Conservation (phyloP, 2,329 filamentous ascomycete genomes). For the Chalara sp. region DNA sequence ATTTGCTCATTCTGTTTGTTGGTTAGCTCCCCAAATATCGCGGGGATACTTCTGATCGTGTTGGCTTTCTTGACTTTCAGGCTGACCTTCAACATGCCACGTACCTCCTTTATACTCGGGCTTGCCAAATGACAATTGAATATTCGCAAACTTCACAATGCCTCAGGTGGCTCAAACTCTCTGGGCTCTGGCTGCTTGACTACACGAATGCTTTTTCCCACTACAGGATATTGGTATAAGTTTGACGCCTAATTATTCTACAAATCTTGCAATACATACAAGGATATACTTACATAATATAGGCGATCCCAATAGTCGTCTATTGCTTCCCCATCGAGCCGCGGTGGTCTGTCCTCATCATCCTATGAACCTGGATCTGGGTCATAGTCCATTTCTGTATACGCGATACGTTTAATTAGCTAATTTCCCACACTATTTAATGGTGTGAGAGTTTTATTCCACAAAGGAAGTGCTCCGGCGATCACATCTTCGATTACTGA, state of each 20-base stretch:
- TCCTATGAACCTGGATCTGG: no score
- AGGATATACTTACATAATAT: background rate
- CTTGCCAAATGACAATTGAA: constrained; percentile 35
- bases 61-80: background rate
- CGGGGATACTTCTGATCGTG: no score
- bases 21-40: no score
- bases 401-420: no score
- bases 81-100: constrained; percentile 36
- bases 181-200: background rate
- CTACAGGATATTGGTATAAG: background rate
- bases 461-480: background rate
- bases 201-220: background rate
- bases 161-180: background rate
- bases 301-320: background rate
- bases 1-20: constrained; percentile 42
- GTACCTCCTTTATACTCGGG: constrained; percentile 39
- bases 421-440: background rate
- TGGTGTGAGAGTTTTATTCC: background rate
- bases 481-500: background rate
- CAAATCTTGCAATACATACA: no score
- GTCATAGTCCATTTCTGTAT: no score
- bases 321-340: background rate
- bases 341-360: no score
- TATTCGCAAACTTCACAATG: constrained; percentile 45
- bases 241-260: no score